phyloP scores from a whole-genome alignment of 2,329 filamentous ascomycete genomes.

The Paracoccidioides lutzii region DNA sequence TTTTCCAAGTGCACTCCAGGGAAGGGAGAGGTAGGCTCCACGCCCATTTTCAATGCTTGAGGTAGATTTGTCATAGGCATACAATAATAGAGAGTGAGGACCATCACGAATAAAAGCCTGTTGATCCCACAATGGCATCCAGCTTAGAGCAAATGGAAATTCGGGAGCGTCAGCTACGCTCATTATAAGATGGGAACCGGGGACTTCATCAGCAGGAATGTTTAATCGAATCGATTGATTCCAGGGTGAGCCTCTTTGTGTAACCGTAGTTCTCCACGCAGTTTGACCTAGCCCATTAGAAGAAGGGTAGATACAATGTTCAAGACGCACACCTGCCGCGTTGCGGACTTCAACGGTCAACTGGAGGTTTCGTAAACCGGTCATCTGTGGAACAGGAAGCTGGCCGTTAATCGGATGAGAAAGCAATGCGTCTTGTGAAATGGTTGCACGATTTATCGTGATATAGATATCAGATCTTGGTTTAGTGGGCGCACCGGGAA shows the following conservation, averaged over 20 bases:
- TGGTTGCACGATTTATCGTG: constrained; percentile 64
- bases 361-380: constrained; percentile 63
- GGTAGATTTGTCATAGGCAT: constrained; percentile 85
- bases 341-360: constrained; percentile 80
- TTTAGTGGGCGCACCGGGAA: constrained; percentile 80
- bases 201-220: constrained; percentile 66
- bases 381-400: constrained; percentile 54
- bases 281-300: constrained; percentile 69
- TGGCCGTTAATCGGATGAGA: constrained; percentile 67
- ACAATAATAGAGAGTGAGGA: constrained; percentile 64
- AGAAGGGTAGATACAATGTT: constrained; percentile 74
- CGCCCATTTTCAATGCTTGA: constrained; percentile 58
- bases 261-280: constrained; percentile 75
- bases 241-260: constrained; percentile 71
- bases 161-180: constrained; percentile 76
- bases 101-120: constrained; percentile 84
- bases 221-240: constrained; percentile 74
- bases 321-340: constrained; percentile 64
- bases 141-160: constrained; percentile 79
- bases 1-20: constrained; percentile 60
- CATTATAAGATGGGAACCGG: constrained; percentile 74
- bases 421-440: constrained; percentile 53
- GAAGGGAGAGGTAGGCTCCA: constrained; percentile 74
- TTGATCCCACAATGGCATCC: constrained; percentile 87
- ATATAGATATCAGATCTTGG: constrained; percentile 89